Evolutionary conservation across 768 basidiomycete species (phyloP).

Genomic region (Pleurotus giganteus): DNA sequence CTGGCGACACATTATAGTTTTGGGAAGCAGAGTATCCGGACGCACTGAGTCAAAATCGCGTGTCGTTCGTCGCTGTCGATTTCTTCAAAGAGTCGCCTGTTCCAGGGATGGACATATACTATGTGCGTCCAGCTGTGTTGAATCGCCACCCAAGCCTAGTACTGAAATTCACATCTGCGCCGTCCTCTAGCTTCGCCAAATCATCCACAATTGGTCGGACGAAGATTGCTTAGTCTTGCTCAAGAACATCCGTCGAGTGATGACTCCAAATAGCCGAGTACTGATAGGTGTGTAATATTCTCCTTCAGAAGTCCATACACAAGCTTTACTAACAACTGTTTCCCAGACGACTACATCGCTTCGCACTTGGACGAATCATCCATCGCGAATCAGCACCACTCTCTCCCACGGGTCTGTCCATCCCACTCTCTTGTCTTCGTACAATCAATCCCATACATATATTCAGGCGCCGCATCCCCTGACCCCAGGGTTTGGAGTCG

Average conservation of each 20-base stretch:
- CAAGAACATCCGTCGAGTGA: conserved; percentile 24
- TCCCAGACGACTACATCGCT: background rate
- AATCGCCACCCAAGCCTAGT: background rate
- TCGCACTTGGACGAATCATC: background rate
- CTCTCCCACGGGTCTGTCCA: background rate
- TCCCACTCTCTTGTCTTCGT: background rate
- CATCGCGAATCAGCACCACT: background rate
- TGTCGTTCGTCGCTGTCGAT: conserved; percentile 15
- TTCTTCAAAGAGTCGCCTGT: conserved; percentile 16
- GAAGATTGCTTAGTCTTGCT: conserved; percentile 28
- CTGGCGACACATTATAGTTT: too few species aligned
- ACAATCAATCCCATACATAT: too few species aligned
- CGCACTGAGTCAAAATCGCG: conserved; percentile 12
- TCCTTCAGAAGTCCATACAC: conserved; percentile 7
- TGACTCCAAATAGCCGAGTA: conserved; percentile 27
- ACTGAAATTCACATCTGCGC: background rate
- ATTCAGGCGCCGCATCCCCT: conserved; percentile 2
- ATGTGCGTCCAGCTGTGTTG: conserved; percentile 8
- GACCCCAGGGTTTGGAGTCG: background rate
- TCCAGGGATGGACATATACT: conserved; percentile 14
- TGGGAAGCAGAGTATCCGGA: conserved; percentile 15
- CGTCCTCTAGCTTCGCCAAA: conserved; percentile 12
- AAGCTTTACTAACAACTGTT: background rate
- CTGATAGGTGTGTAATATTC: conserved; percentile 35
- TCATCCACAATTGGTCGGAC: conserved; percentile 36